Evolutionary conservation across 768 basidiomycete genomes (phyloP).

Genomic region (Hirschioporus abietinus): DNA sequence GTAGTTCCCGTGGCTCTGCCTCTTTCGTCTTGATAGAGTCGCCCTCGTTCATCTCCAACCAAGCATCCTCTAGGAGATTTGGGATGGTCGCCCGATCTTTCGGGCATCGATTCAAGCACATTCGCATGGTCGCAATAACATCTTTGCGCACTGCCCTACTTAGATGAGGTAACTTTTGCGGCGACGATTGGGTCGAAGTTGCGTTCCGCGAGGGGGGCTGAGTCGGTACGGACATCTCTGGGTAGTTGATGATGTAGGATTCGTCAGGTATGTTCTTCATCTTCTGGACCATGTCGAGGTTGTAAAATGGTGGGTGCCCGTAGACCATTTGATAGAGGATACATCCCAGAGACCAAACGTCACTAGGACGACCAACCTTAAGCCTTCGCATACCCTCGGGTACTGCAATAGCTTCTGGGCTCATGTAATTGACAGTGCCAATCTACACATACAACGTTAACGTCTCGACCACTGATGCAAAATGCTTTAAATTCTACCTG

Average conservation of each 20-base stretch:
- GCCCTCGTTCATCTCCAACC: conserved; percentile 66
- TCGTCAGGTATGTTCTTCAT: conserved; percentile 91
- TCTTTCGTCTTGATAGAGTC: conserved; percentile 19
- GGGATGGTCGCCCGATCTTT: conserved; percentile 87
- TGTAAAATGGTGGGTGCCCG: conserved; percentile 87
- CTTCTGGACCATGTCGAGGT: conserved; percentile 78
- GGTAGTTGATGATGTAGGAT: conserved; percentile 74
- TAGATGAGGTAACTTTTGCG: conserved; percentile 62
- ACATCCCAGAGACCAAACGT: conserved; percentile 97
- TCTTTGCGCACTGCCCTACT: conserved; percentile 64
- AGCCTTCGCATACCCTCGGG: conserved; percentile 82
- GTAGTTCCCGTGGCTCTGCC: conserved; percentile 27
- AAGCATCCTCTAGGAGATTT: conserved; percentile 75
- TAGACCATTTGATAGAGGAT: conserved; percentile 99
- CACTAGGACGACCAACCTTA: conserved; percentile 92
- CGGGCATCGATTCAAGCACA: conserved; percentile 71
- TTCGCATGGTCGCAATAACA: conserved; percentile 79
- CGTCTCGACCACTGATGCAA: background rate
- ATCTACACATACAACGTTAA: conserved; percentile 43
- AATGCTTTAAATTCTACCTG: conserved; percentile 47
- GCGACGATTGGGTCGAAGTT: conserved; percentile 30
- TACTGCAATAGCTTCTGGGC: conserved; percentile 91
- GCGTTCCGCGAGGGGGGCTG: conserved; percentile 25
- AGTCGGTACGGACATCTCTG: conserved; percentile 56
- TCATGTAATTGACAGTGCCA: conserved; percentile 98